Base-by-base conservation (phyloP, 441 rosid genomes). In the Adansonia gregorii region DNA sequence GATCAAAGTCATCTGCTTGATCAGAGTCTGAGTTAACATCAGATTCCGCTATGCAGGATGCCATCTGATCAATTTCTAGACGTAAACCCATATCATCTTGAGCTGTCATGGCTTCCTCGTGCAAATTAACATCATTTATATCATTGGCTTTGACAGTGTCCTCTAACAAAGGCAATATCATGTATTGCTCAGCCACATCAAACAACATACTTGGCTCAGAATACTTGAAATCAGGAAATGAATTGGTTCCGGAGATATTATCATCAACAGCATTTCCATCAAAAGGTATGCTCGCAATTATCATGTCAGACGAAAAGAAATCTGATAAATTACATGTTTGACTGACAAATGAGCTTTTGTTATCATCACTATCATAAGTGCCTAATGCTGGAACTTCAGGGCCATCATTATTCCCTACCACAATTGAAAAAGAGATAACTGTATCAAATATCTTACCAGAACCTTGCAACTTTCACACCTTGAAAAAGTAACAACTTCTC, bases 311-410 rank as follows among this genome's bases (percentile, higher is more conserved):
- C 35, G 94, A 84, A 67, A 79, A 89, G 81, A 92, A 90, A 86
- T 94, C 97, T 15, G 97, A 90, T 49, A 92, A 83, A 56, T 91
- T 90, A 89, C 92, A 92, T 8, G 91, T 85, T 76, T 87, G 97
- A 81, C 83, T 82, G 84, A 87, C 89, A 76, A 82, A 81, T 78
- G 81, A 87, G 76, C 84, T 85, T 80, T 76, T 82, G 54, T 84
- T 87, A 78, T 87, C 87, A 83, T 78, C 88, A 79, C 82, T 83
- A 58, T 85, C 93, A 73, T 88, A 91, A 67, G 81, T 51, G 72
- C 85, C 93, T 76, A 82, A 86, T 72, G 84, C 83, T 8, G 86
- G 87, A 68, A 85, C 71, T 27, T 87, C 82, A 76, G 83, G 83
- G 77, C 81, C 80, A 60, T 73, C 68, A 74, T 81, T 78, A 82